These are phyloP conservation scores for Microsporum canis DNA, from an alignment of 2,329 filamentous ascomycete genomes.

Conservation along the genomic window DNA sequence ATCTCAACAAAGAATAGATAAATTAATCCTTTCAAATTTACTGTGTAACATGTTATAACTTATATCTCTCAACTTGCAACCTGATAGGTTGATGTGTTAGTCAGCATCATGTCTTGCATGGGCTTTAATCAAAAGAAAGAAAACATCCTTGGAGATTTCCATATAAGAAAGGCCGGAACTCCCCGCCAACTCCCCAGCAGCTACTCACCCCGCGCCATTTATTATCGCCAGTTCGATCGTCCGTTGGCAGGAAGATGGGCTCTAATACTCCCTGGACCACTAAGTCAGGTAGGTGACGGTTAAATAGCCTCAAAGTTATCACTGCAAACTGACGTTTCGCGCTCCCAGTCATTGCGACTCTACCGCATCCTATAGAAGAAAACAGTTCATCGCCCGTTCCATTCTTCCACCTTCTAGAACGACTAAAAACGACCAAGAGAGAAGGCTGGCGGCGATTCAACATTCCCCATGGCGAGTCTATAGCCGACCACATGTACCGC, in stretches of 20 bases:
- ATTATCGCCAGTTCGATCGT: neutral
- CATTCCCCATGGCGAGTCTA: constrained; percentile 68
- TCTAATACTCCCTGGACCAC: constrained; percentile 3
- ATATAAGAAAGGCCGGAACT: neutral
- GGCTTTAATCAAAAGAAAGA: neutral
- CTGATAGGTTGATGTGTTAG: neutral
- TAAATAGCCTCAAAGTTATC: neutral
- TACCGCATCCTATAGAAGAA: constrained; percentile 50
- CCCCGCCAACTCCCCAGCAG: neutral
- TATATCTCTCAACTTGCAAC: neutral
- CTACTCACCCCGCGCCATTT: neutral
- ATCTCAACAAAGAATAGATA: neutral
- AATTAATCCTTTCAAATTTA: too few relatives aligned
- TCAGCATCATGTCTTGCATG: neutral
- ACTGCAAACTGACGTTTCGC: neutral
- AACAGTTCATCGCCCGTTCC: constrained; percentile 63
- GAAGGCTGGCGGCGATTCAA: constrained; percentile 91
- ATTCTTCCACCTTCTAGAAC: constrained; percentile 90
- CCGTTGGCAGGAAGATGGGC: neutral
- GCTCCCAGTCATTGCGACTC: constrained; percentile 49
- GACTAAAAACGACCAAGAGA: constrained; percentile 89
- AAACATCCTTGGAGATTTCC: neutral
- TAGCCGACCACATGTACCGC: constrained; percentile 98
- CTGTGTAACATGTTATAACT: neutral
- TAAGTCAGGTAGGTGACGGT: neutral